These are phyloP conservation scores for Rutstroemia sp. DNA, from an alignment of 2,329 filamentous ascomycete species.

Conservation along the genomic window DNA sequence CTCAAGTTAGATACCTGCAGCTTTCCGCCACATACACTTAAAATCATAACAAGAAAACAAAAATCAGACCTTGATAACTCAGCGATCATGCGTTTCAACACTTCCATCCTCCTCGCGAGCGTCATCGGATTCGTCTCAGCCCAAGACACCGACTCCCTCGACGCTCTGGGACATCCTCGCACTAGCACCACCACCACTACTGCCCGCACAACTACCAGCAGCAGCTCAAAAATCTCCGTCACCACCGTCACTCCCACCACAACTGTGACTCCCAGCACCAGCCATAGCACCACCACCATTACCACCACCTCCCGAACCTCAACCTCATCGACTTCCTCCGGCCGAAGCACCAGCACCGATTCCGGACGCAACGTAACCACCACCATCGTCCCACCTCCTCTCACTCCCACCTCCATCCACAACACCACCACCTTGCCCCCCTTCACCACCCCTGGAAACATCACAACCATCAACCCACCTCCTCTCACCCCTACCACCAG, in stretches of 20 bases:
- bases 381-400: background rate
- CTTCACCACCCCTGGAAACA: background rate
- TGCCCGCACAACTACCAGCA: too few species aligned
- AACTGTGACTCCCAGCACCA: background rate
- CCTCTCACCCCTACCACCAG: background rate
- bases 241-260: background rate
- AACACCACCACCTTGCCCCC: background rate
- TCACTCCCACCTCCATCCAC: background rate
- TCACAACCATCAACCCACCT: background rate
- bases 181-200: too few species aligned
- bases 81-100: background rate
- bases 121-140: background rate
- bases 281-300: background rate
- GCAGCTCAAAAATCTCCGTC: background rate
- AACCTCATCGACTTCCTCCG: background rate
- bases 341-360: too few species aligned
- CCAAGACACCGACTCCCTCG: too few species aligned
- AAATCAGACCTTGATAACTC: background rate
- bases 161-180: too few species aligned
- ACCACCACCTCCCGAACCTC: background rate
- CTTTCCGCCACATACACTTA: background rate
- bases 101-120: background rate
- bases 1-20: background rate
- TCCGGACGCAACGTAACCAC: background rate
- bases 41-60: background rate